A percentile compares a stretch with the other conserved stretches of the same genome.
Conservation (phyloP, 2,329 filamentous ascomycete species). For the Cordyceps sp. region DNA sequence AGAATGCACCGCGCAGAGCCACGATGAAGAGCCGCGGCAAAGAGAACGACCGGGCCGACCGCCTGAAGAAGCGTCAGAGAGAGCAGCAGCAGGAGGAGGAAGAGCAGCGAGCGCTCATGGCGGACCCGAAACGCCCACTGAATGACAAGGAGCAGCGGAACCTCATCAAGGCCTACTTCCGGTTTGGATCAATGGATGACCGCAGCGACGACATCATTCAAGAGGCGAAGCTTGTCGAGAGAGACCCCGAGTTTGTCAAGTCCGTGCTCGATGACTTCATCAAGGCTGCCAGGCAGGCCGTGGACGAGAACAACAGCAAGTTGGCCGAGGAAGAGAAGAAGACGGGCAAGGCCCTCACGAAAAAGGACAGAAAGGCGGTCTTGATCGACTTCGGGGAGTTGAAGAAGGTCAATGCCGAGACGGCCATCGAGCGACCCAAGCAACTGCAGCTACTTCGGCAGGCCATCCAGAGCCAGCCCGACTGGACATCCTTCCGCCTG, state of each 20-base stretch:
- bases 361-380: slow-evolving; percentile 96
- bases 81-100: slow-evolving; percentile 53
- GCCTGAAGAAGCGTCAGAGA: slow-evolving; percentile 49
- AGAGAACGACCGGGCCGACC: slow-evolving; percentile 46
- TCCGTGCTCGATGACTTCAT: slow-evolving; percentile 63
- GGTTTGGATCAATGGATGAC: slow-evolving; percentile 81
- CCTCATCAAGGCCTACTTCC: slow-evolving; percentile 76
- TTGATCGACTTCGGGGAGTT: slow-evolving; percentile 88
- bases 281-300: slow-evolving; percentile 34
- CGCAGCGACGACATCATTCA: slow-evolving; percentile 73
- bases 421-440: slow-evolving; percentile 75
- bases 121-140: slow-evolving; percentile 77
- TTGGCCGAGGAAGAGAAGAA: slow-evolving; percentile 71
- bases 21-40: slow-evolving; percentile 39
- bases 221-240: slow-evolving; percentile 69
- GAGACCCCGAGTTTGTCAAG: slow-evolving; percentile 67
- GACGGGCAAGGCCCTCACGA: slow-evolving; percentile 66
- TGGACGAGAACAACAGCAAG: slow-evolving; percentile 51
- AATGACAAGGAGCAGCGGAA: slow-evolving; percentile 88
- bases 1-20: slow-evolving; percentile 68
- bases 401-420: slow-evolving; percentile 91
- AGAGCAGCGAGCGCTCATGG: slow-evolving; percentile 54
- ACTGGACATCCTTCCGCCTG: slow-evolving; percentile 69
- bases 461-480: slow-evolving; percentile 46
- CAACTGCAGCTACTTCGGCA: slow-evolving; percentile 76